Evolutionary conservation across 176 grass and related monocot species (phyloP), one percentile per base, ranked within the genome.

Genomic region (Pontederia paniculata): DNA sequence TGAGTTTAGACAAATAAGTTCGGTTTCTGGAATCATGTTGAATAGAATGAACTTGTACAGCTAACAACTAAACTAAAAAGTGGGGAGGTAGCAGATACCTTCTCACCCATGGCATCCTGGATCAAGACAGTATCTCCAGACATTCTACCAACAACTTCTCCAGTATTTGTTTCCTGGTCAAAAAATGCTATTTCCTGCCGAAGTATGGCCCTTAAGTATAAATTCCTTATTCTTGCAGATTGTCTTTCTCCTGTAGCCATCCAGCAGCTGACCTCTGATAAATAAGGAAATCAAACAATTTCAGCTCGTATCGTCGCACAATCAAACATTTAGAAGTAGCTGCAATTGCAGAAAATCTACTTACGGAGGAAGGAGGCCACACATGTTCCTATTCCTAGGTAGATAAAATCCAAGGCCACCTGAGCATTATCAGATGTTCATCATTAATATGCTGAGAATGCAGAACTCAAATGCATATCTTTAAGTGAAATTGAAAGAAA

Each of bases 31-130:
- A n/a, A n/a, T n/a, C n/a, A n/a, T n/a, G n/a, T n/a, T n/a, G n/a
- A n/a, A n/a, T n/a, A n/a, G n/a, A n/a, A n/a, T n/a, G n/a, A n/a
- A 54, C 10, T 20, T 54, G 17, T 20, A 19, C 10, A 20, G 17
- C 10, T n/a, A 20, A 54, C 21, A 21, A 54, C 1, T 21, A 2
- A 9, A n/a, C 14, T 20, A 21, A 54, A 54, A 12, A 6, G 8
- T 23, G 12, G 45, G 12, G 42, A 15, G 44, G 8, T 57, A 49
- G 45, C 16, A 17, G 0, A 42, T 55, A 96, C 90, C 85, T 96
- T 96, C 72, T 96, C 90, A 8, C 90, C 90, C 90, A 96, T 96
- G 76, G 90, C 90, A 55, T 96, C 90, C 54, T 96, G 90, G 76
- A 96, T 96, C 3, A 96, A 66, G 16, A 96, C 90, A 0, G 90